These are phyloP conservation scores for Exserohilum turcica DNA, from an alignment of 2,329 filamentous ascomycete genomes.

Conservation along the genomic window DNA sequence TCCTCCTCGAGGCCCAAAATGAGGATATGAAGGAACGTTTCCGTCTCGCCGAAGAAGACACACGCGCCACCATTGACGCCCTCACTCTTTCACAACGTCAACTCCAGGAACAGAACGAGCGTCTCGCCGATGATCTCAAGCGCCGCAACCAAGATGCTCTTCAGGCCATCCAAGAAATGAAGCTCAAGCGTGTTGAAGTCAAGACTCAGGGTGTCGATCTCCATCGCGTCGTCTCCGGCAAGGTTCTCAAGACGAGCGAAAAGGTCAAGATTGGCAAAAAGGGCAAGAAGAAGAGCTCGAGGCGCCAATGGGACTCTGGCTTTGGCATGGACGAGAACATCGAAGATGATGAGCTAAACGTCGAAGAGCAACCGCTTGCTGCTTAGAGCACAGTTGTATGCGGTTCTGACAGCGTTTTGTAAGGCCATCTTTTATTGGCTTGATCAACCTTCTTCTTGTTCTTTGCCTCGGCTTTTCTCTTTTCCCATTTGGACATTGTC, in stretches of 20 bases:
- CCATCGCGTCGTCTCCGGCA: constrained; percentile 36
- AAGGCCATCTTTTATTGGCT: neutral
- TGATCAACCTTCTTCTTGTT: neutral
- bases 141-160: constrained; percentile 37
- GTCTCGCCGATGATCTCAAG: constrained; percentile 33
- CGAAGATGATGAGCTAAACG: constrained; percentile 19
- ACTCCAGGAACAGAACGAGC: constrained; percentile 40
- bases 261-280: constrained; percentile 43
- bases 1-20: constrained; percentile 37
- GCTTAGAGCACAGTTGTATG: constrained; percentile 15
- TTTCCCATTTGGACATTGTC: neutral
- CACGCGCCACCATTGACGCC: constrained; percentile 38
- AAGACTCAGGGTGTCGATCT: constrained; percentile 34
- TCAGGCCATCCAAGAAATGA: constrained; percentile 41
- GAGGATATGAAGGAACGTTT: constrained; percentile 42
- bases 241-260: constrained; percentile 39
- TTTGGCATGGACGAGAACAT: constrained; percentile 36
- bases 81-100: constrained; percentile 35
- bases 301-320: constrained; percentile 42
- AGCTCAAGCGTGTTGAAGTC: constrained; percentile 39
- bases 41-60: constrained; percentile 34
- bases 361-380: constrained; percentile 20
- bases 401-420: neutral
- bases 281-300: constrained; percentile 31
- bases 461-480: constrained; percentile 1